Conservation (phyloP, 1,284 basidiomycete species). For the Heterobasidion parviporum region DNA sequence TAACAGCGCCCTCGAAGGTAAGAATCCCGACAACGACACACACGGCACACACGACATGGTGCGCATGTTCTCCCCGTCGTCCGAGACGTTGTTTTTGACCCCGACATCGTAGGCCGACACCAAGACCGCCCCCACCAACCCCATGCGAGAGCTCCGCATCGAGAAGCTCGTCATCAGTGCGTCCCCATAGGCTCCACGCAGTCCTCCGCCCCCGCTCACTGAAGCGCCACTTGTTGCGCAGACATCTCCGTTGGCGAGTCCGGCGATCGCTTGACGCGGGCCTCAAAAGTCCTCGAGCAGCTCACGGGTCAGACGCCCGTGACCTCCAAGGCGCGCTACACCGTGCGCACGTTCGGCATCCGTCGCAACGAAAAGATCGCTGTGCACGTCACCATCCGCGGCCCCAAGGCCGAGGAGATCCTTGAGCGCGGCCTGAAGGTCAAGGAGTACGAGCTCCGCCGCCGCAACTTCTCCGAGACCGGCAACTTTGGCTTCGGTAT, state of each 20-base stretch:
- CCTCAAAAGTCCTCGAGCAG: constrained; percentile 99
- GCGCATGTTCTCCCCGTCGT: neutral
- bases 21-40: constrained; percentile 4
- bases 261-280: constrained; percentile 97
- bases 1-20: neutral
- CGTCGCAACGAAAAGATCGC: constrained; percentile 99
- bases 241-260: constrained; percentile 99
- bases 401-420: constrained; percentile 99
- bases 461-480: constrained; percentile 94
- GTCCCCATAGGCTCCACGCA: constrained; percentile 26
- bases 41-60: constrained; percentile 10
- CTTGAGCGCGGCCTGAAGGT: constrained; percentile 99
- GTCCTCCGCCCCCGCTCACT: constrained; percentile 3
- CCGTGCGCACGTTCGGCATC: constrained; percentile 98
- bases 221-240: constrained; percentile 21
- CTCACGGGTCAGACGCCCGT: constrained; percentile 99
- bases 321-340: constrained; percentile 99
- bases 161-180: constrained; percentile 99
- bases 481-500: constrained; percentile 99
- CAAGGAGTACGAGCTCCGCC: constrained; percentile 97
- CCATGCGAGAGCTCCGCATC: constrained; percentile 94
- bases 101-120: constrained; percentile 61
- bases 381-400: constrained; percentile 98
- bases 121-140: constrained; percentile 84
- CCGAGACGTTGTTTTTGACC: neutral